Evolutionary conservation across 306 rosid genomes (phyloP).

Genomic region (Cercis canadensis): DNA sequence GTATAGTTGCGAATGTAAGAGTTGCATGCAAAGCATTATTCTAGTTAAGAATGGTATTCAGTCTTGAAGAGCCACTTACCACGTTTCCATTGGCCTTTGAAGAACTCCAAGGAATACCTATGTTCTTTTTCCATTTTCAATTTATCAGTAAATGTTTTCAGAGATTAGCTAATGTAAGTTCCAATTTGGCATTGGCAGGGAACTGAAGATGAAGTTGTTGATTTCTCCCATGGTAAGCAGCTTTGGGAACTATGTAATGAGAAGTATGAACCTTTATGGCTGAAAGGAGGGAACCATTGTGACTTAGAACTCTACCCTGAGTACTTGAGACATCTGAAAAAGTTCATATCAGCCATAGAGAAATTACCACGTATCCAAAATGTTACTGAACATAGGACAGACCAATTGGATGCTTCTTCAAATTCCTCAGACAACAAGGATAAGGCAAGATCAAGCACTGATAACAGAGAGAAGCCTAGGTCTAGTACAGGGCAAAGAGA

Average conservation of each 20-base stretch:
- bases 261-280: slow-evolving; percentile 77
- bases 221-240: slow-evolving; percentile 71
- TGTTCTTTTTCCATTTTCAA: background rate
- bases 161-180: too few relatives aligned
- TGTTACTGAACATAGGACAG: slow-evolving; percentile 1
- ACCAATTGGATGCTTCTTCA: slow-evolving; percentile 28
- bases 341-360: slow-evolving; percentile 63
- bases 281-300: slow-evolving; percentile 68
- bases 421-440: slow-evolving; percentile 38
- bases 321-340: slow-evolving; percentile 66
- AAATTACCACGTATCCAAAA: slow-evolving; percentile 42
- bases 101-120: background rate
- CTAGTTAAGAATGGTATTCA: too few relatives aligned
- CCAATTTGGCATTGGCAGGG: slow-evolving; percentile 59
- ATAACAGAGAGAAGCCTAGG: slow-evolving; percentile 45
- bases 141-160: background rate
- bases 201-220: slow-evolving; percentile 77
- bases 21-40: too few relatives aligned
- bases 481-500: slow-evolving; percentile 52
- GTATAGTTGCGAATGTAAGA: too few relatives aligned
- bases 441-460: slow-evolving; percentile 51
- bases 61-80: too few relatives aligned
- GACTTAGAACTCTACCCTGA: slow-evolving; percentile 69
- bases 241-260: slow-evolving; percentile 73
- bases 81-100: background rate